Base-by-base conservation (phyloP, 108 stramenopile genomes). In the Tribonema minus region DNA sequence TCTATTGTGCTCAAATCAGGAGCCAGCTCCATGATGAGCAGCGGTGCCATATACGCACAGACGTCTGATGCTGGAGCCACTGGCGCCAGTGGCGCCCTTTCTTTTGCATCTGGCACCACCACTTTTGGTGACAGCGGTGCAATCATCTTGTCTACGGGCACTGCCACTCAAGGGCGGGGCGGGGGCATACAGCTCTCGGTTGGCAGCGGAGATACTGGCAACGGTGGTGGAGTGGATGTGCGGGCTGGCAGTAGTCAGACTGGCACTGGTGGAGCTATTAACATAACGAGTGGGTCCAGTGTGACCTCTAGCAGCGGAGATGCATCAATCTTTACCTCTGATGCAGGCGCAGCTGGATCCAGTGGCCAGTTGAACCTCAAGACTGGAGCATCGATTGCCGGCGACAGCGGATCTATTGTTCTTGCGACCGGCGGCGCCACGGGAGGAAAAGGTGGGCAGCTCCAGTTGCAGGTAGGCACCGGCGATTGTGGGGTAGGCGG, bases 401-500 rank as follows among this genome's bases (percentile, higher is more conserved):
- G 88, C 0, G 39, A 84, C 61, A 86, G 85, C 64, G 87, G 88
- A 7, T 63, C 34, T 29, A 73, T 87, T 7, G 46, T 37, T 3
- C 68, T 86, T 20, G 58, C 32, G 12, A 88, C 37, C 26, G 87
- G 87, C 27, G 86, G 54, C 20, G 67, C 81, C 33, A 65, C 72
- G 1, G 74, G 72, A 6, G 85, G 83, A 29, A 37, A 81, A 29
- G 89, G 88, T 27, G 89, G 89, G 30, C 37, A 59, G 2, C 28
- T 87, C 20, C n/a, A 66, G 2, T 40, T 74, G 32, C 64, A 36
- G 23, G 89, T 86, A 26, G 89, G 89, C 0, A 74, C 60, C n/a
- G 86, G 86, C 0, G 81, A 85, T 31, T 72, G 64, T 20, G 84
- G 72, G 5, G 64, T 27, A 4, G 86, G 86, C 2, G 86, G 85